Evolutionary conservation across 768 basidiomycete species (phyloP).

Genomic region (Xerocomellus chrysenteron): DNA sequence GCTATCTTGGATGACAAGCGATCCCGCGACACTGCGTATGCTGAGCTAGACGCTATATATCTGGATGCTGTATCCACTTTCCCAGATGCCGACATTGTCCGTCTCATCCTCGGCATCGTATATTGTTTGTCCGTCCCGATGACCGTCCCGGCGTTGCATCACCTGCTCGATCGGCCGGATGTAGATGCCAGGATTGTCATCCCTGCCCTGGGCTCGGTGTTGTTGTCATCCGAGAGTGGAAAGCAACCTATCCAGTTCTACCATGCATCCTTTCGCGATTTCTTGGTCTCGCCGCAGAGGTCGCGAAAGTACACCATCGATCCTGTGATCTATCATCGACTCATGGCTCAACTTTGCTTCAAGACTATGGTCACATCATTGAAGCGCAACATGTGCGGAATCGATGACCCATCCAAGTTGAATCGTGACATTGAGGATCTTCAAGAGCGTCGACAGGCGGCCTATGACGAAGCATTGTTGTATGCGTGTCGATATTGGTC

Average conservation of each 20-base stretch:
- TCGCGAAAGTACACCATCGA: constrained; percentile 9
- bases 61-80: constrained; percentile 14
- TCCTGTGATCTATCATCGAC: constrained; percentile 13
- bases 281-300: constrained; percentile 13
- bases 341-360: constrained; percentile 18
- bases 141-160: constrained; percentile 8
- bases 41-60: constrained; percentile 17
- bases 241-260: constrained; percentile 21
- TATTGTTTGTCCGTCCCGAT: constrained; percentile 17
- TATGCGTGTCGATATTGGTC: constrained; percentile 23
- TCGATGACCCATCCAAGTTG: constrained; percentile 13
- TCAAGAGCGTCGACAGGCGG: constrained; percentile 1
- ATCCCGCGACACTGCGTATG: constrained; percentile 5
- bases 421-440: constrained; percentile 16
- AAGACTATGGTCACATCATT: constrained; percentile 11
- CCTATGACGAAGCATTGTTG: constrained; percentile 9
- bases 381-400: constrained; percentile 15
- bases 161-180: constrained; percentile 9
- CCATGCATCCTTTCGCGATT: constrained; percentile 22
- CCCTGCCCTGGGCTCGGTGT: constrained; percentile 19
- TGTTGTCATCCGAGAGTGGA: constrained; percentile 10
- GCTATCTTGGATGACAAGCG: constrained; percentile 10
- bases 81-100: constrained; percentile 15
- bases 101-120: constrained; percentile 19
- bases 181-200: constrained; percentile 17